Conservation (phyloP, 306 rosid species). For the Abrus pulchellus region DNA sequence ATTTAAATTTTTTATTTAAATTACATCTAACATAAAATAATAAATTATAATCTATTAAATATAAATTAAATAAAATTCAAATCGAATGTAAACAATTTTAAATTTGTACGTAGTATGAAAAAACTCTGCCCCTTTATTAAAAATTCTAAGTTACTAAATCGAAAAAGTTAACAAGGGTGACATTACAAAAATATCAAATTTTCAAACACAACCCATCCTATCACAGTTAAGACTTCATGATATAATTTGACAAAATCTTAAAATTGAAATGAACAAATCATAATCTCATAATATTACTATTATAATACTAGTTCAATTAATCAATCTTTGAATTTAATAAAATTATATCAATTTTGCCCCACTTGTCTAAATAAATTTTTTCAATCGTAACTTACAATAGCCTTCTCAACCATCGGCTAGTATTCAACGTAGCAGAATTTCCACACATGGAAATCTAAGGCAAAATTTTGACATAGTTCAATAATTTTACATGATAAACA, state of each 20-base stretch:
- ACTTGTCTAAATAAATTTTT: background rate
- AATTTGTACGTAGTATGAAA: no score
- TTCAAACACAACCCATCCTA: no score
- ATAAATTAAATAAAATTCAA: no score
- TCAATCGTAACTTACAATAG: background rate
- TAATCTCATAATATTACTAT: no score
- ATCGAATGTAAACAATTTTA: no score
- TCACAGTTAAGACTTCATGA: background rate
- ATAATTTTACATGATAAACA: constrained; percentile 63
- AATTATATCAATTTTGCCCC: background rate
- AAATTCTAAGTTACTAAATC: no score
- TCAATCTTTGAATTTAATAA: background rate
- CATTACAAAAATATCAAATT: no score
- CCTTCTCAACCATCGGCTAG: background rate
- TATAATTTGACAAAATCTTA: background rate
- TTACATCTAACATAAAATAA: no score
- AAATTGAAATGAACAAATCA: background rate
- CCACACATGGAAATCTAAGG: constrained; percentile 27
- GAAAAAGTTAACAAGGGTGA: no score
- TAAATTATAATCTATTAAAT: no score
- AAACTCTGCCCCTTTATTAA: no score
- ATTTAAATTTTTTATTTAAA: no score
- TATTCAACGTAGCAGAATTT: background rate
- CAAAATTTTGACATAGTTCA: constrained; percentile 64
- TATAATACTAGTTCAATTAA: background rate